Evolutionary conservation across 169 alveolate species (phyloP).

Genomic region (Plasmodium blacklocki): DNA sequence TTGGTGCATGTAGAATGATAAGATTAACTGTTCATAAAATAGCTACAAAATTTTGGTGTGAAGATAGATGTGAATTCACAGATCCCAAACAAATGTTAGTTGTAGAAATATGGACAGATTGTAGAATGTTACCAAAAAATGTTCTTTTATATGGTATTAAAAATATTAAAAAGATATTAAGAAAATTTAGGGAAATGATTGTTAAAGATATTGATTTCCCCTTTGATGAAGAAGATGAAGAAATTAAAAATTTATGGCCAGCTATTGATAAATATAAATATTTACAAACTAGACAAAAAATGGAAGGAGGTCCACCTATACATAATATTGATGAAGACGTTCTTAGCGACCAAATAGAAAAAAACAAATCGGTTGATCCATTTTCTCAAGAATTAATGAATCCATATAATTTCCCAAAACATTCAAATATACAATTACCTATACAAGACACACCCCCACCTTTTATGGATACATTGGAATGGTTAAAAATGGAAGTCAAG

Average conservation of each 20-base stretch:
- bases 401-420: slow-evolving; percentile 69
- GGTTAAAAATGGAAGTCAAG: slow-evolving; percentile 66
- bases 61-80: slow-evolving; percentile 81
- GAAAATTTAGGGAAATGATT: slow-evolving; percentile 69
- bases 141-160: slow-evolving; percentile 77
- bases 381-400: slow-evolving; percentile 41
- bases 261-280: slow-evolving; percentile 64
- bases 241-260: slow-evolving; percentile 73
- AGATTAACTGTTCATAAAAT: slow-evolving; percentile 91
- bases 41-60: slow-evolving; percentile 87
- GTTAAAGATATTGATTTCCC: slow-evolving; percentile 45
- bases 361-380: slow-evolving; percentile 11
- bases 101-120: slow-evolving; percentile 88
- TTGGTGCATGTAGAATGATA: slow-evolving; percentile 89
- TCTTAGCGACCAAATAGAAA: background rate
- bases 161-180: slow-evolving; percentile 72
- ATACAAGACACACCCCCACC: slow-evolving; percentile 73
- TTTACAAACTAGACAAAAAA: slow-evolving; percentile 57
- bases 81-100: slow-evolving; percentile 90
- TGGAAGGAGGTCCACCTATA: slow-evolving; percentile 77
- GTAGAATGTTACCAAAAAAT: slow-evolving; percentile 78
- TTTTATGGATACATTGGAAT: slow-evolving; percentile 63
- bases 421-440: slow-evolving; percentile 55
- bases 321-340: slow-evolving; percentile 39
- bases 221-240: slow-evolving; percentile 37